Evolutionary conservation across 495 filamentous ascomycete species (phyloP), one percentile per base, ranked within the genome.

Genomic region (Trichoderma gamsii): DNA sequence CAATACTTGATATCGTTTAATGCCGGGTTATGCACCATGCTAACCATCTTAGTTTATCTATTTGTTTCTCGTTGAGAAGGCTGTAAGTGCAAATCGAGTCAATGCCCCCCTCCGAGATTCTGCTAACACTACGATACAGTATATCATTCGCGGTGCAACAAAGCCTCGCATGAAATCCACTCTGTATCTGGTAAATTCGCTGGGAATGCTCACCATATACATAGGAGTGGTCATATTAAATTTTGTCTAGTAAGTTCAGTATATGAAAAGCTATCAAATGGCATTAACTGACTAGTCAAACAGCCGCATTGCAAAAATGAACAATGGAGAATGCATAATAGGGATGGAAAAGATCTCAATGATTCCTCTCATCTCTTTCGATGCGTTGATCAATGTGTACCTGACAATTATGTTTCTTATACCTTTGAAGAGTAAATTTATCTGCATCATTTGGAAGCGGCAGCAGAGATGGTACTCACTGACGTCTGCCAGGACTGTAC

Each of bases 1-100:
- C 25, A 0, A 0, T 44, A 51, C 23, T 15, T n/a, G 6, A 12
- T 12, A 13, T 9, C 27, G 13, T 4, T 13, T 41, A 11, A 43
- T 23, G 7, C 5, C 35, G 8, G 35, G 35, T 9, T 27, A 4
- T 43, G 23, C 12, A 6, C 15, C 0, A 18, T 23, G 16, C 64
- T 64, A 15, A 70, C 52, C 6, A 49, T 66, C 44, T 38, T 38
- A 84, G 82, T 71, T 85, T 41, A 81, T 85, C 38, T 86, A 86
- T 73, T 69, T 79, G 44, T 85, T 85, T 66, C 71, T 84, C 25
- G 82, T 83, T 0, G 84, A 85, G 71, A 84, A 84, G 72, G 81
- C 77, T 41, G 84, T 85, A 76, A 67, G 81, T 68, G 0, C 0
- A 32, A 32, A 4, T 38, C 15, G 25, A 51, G 11, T 65, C 25